Evolutionary conservation across 139 green algal species (phyloP), one percentile per base, ranked within the genome.

Genomic region (Tetradesmus obliquus): DNA sequence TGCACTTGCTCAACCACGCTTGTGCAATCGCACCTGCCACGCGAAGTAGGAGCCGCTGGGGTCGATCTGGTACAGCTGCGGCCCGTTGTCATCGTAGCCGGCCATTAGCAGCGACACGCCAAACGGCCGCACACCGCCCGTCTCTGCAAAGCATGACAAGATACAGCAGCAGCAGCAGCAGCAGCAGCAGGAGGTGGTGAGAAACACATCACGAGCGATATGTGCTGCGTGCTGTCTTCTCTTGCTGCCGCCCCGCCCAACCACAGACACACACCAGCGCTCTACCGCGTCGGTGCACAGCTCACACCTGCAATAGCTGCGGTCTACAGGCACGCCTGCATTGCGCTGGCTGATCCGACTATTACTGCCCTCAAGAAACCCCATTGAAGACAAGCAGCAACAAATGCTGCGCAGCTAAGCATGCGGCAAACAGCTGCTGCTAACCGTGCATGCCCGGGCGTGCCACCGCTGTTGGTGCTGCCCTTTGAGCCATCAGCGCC

Each of bases 41-140:
- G 98, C 98, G 96, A 99, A 99, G 94, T 99, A 99, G 15, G 98
- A 98, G 22, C 98, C 98, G 3, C 96, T 98, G 51, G 98, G 98
- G 87, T 99, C 98, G 9, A 98, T 96, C 95, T 99, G 98, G 94
- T 99, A 99, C 82, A 99, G 96, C 95, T 99, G 98, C 45, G 98
- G 98, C 58, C 98, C 97, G 83, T 98, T 96, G 45, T 98, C 96
- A 91, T 99, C 98, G 74, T 96, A 98, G 3, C 98, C 98, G 10
- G 98, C 98, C 92, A 99, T 95, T 79, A 99, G 93, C 71, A 99
- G 93, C 6, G 97, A 99, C 82, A 99, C 98, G 55, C 98, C 98
- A 95, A 99, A 99, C 0, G 98, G 98, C 60, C 98, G 95, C 90
- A 99, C 98, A 72, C 98, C 98, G 57, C 98, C 98, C 82, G 95